Base-by-base conservation (phyloP, 192 early-diverging fungal species). In the Radiomyces spectabilis region DNA sequence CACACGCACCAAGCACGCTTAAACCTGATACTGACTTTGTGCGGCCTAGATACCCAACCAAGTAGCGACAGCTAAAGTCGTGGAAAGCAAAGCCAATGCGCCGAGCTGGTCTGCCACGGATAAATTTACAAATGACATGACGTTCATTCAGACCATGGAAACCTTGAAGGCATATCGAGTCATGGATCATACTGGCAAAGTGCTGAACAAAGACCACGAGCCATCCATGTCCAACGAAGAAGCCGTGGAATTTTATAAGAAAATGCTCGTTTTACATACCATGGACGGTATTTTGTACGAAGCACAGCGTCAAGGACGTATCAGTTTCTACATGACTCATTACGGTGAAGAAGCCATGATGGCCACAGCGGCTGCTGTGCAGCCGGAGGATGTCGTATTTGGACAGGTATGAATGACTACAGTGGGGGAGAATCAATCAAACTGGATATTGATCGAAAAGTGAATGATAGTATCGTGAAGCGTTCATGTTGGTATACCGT, bases 241-340 rank as follows among this genome's bases (percentile, higher is more conserved):
- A 38, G 81, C 81, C 2, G 52, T 82, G n/a, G n/a, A n/a, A 89
- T n/a, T 95, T 51, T 98, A 98, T 79, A 75, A 84, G 67, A 81
- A 87, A 52, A 98, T 98, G 91, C 51, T 96, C 41, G 83, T 78
- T 0, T 75, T 98, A 37, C 90, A 94, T 55, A 76, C 78, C 34
- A 92, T 98, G 92, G 96, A 98, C 67, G 53, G 87, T 64, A 85
- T 98, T 43, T 66, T 98, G 60, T 98, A 97, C 73, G 96, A 98
- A 61, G 93, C 96, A 18, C 96, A 98, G 71, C 81, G 96, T 8
- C 96, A 98, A 71, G 96, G 96, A 10, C 84, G 96, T 46, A 95
- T 99, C 50, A 90, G 87, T 48, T 99, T 99, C 51, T 99, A 99
- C 74, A 96, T 99, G 94, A 99, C 96, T 16, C 88, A 85, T 70